Percentiles rank a stretch among this genome's conserved stretches.
phyloP scores from a whole-genome alignment of 805 yeast species.

The Kluyveromyces wickerhamii region DNA sequence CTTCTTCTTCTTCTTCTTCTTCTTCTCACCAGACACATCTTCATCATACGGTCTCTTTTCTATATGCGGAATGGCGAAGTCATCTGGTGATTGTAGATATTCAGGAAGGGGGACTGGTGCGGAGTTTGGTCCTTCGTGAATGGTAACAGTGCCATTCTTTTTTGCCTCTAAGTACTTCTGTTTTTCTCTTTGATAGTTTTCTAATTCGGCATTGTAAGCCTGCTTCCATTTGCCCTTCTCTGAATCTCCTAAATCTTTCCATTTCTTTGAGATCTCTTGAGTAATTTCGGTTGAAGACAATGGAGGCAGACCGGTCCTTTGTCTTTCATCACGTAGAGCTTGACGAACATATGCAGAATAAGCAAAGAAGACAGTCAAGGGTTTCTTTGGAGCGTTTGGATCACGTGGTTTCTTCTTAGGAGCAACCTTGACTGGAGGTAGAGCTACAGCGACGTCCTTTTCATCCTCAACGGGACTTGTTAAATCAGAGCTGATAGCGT shows the following conservation, averaged over 20 bases:
- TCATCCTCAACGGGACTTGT: constrained; percentile 30
- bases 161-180: constrained; percentile 40
- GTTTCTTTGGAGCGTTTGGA: constrained; percentile 94
- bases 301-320: constrained; percentile 48
- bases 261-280: constrained; percentile 65
- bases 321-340: constrained; percentile 60
- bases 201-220: constrained; percentile 38
- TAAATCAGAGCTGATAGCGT: constrained; percentile 23
- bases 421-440: constrained; percentile 17
- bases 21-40: constrained; percentile 30
- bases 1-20: constrained; percentile 47
- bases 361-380: constrained; percentile 77
- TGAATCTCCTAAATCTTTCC: constrained; percentile 64
- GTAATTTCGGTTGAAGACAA: constrained; percentile 72
- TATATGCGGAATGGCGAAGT: constrained; percentile 19
- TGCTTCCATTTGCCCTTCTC: constrained; percentile 71
- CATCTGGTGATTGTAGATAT: constrained; percentile 19
- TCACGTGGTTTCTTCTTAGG: constrained; percentile 53
- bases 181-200: constrained; percentile 38
- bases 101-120: constrained; percentile 37
- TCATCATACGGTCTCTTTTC: constrained; percentile 33
- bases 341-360: constrained; percentile 71
- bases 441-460: constrained; percentile 19
- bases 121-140: constrained; percentile 26
- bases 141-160: constrained; percentile 31